Evolutionary conservation across 73 alveolate genomes (phyloP).

Genomic region (Stentor coeruleus): DNA sequence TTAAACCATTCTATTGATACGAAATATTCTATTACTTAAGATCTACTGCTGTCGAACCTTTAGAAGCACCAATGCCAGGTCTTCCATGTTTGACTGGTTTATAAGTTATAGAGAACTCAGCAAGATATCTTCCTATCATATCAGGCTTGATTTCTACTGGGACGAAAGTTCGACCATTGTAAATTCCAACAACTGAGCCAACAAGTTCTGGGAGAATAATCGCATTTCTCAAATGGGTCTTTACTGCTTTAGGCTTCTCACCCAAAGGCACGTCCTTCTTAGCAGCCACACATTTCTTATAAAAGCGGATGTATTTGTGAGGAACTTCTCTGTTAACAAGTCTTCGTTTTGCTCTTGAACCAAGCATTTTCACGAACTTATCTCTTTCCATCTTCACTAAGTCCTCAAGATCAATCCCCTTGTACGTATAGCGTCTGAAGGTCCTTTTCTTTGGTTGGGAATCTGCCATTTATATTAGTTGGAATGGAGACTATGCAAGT

Average conservation of each 20-base stretch:
- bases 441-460: slow-evolving; percentile 49
- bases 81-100: slow-evolving; percentile 76
- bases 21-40: too few species aligned
- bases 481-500: too few species aligned
- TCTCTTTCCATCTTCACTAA: slow-evolving; percentile 55
- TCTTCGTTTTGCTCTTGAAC: slow-evolving; percentile 78
- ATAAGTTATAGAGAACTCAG: slow-evolving; percentile 75
- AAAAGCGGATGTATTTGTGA: slow-evolving; percentile 65
- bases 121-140: slow-evolving; percentile 81
- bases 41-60: too few species aligned
- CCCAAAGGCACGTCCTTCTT: slow-evolving; percentile 64
- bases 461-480: too few species aligned
- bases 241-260: slow-evolving; percentile 75
- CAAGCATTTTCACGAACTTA: slow-evolving; percentile 57
- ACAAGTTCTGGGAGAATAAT: slow-evolving; percentile 78
- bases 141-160: slow-evolving; percentile 73
- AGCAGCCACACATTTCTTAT: slow-evolving; percentile 59
- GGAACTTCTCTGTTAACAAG: slow-evolving; percentile 63
- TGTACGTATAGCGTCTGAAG: slow-evolving; percentile 68
- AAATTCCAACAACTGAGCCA: slow-evolving; percentile 69
- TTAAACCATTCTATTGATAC: too few species aligned
- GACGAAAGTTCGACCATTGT: slow-evolving; percentile 66
- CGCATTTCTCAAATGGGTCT: slow-evolving; percentile 80
- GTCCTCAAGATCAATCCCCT: slow-evolving; percentile 71
- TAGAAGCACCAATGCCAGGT: slow-evolving; percentile 84